phyloP scores from a whole-genome alignment of 2,329 filamentous ascomycete species.

The Colletotrichum sp. region DNA sequence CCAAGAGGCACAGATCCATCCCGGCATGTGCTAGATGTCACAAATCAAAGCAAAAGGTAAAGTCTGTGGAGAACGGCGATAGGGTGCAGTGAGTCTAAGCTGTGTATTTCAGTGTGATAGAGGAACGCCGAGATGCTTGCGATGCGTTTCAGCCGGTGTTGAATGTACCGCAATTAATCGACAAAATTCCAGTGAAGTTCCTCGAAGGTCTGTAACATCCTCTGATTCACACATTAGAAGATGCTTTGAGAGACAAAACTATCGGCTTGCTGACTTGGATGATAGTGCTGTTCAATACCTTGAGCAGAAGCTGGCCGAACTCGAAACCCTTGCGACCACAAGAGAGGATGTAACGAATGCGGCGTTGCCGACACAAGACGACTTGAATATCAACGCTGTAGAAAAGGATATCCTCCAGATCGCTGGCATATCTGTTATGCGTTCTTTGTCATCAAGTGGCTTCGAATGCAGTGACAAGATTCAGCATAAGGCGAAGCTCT shows the following conservation, averaged over 20 bases:
- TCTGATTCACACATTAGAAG: neutral
- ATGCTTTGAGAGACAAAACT: neutral
- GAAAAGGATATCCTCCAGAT: neutral
- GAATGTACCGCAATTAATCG: neutral
- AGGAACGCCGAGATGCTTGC: neutral
- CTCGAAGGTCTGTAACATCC: neutral
- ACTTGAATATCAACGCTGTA: neutral
- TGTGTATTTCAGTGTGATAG: neutral
- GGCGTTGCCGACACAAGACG: neutral
- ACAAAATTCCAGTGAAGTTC: neutral
- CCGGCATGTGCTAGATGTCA: neutral
- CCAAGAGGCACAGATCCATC: neutral
- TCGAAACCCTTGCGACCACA: neutral
- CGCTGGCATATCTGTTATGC: neutral
- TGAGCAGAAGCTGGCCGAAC: neutral
- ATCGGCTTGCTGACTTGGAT: neutral
- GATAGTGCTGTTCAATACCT: neutral
- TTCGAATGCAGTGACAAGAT: neutral
- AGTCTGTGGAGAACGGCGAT: neutral
- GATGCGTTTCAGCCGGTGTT: neutral
- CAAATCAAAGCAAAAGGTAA: neutral
- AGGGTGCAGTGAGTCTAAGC: neutral
- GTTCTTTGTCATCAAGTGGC: neutral
- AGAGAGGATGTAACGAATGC: neutral
- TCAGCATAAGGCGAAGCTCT: conserved; percentile 21